Evolutionary conservation across 805 yeast species (phyloP).

Genomic region (Blastobotrys attinorum): DNA sequence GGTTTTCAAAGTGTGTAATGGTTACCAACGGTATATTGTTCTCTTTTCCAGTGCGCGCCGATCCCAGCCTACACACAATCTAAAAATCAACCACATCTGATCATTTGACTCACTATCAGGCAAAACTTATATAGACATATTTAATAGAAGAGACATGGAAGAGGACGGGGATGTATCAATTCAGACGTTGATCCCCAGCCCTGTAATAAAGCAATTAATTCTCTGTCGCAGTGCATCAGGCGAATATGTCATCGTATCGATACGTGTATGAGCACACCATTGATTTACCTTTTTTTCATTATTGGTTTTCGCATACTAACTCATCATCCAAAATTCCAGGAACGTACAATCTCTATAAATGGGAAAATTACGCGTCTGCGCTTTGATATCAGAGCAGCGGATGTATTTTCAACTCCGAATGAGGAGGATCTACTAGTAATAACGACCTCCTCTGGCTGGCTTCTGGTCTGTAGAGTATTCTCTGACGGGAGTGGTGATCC

Average conservation of each 20-base stretch:
- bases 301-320: neutral
- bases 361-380: neutral
- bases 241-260: constrained; percentile 1
- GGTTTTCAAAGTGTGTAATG: no score
- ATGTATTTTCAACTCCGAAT: neutral
- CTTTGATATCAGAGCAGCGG: neutral
- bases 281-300: no score
- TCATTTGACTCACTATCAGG: no score
- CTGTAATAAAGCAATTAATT: constrained; percentile 6
- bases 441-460: constrained; percentile 7
- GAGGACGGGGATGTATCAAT: neutral
- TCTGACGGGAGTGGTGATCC: constrained; percentile 11
- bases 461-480: constrained; percentile 9
- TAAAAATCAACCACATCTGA: no score
- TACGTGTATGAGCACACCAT: constrained; percentile 4
- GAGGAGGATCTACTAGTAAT: constrained; percentile 10
- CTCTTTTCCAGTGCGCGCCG: no score
- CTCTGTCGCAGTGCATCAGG: constrained; percentile 6
- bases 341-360: constrained; percentile 5
- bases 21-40: no score
- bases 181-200: constrained; percentile 9
- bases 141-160: no score
- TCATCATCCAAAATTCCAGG: neutral
- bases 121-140: no score
- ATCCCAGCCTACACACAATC: no score